Evolutionary conservation across 1,284 basidiomycete species (phyloP).

Genomic region (Bjerkandera adusta): DNA sequence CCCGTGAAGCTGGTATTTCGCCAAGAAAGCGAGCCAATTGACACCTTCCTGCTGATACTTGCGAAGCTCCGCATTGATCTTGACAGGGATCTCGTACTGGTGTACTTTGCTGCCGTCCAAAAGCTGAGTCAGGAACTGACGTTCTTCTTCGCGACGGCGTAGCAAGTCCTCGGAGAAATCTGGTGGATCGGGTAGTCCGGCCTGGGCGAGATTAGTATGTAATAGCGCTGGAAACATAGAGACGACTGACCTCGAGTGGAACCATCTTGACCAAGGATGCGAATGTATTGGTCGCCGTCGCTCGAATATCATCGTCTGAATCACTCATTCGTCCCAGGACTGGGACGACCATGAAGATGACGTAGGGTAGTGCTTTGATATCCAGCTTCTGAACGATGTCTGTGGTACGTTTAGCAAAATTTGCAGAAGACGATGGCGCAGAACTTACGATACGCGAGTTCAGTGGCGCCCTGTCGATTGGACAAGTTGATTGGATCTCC

Average conservation of each 20-base stretch:
- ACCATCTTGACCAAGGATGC: constrained; percentile 99
- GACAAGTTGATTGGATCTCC: constrained; percentile 77
- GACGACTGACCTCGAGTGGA: constrained; percentile 78
- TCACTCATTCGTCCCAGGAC: constrained; percentile 98
- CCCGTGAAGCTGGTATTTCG: constrained; percentile 96
- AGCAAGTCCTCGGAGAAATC: constrained; percentile 92
- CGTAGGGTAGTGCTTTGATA: constrained; percentile 94
- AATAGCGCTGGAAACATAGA: not conserved
- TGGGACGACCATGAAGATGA: constrained; percentile 96
- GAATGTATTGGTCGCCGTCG: constrained; percentile 95
- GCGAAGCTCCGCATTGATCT: constrained; percentile 91
- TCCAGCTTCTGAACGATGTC: constrained; percentile 92
- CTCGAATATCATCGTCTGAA: constrained; percentile 85
- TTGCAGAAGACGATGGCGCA: not conserved
- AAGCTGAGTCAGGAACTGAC: constrained; percentile 91
- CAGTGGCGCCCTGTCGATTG: constrained; percentile 89
- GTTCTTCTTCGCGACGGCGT: constrained; percentile 83
- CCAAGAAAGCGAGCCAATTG: constrained; percentile 98
- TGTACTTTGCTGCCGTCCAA: constrained; percentile 95
- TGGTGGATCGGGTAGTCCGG: constrained; percentile 92
- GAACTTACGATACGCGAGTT: constrained; percentile 85
- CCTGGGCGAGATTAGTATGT: constrained; percentile 43
- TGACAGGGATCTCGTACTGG: constrained; percentile 85
- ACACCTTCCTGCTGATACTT: constrained; percentile 99
- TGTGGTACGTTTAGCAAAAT: constrained; percentile 30